Evolutionary conservation across 176 grass and related monocot genomes (phyloP).

Genomic region (Carex kokanica): DNA sequence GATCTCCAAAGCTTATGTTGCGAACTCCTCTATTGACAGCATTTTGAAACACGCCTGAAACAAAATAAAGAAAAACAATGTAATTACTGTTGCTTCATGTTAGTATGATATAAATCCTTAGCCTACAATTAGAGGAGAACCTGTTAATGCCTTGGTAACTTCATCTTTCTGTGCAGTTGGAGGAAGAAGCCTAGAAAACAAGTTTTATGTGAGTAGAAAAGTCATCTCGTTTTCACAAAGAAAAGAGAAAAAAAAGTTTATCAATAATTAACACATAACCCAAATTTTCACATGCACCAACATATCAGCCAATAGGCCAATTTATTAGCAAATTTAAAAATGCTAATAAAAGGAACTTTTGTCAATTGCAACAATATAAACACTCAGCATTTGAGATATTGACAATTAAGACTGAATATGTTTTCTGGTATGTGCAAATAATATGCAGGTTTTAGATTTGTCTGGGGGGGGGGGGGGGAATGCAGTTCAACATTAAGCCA

Average conservation of each 20-base stretch:
- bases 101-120: neutral
- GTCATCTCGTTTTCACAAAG: neutral
- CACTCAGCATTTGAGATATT: neutral
- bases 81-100: neutral
- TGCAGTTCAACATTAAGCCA: neutral
- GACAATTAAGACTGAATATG: neutral
- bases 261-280: neutral
- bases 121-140: constrained; percentile 34
- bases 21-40: constrained; percentile 91
- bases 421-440: neutral
- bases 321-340: neutral
- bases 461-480: neutral
- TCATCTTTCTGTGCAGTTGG: constrained; percentile 86
- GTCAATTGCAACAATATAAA: neutral
- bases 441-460: neutral
- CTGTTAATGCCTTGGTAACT: constrained; percentile 96
- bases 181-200: constrained; percentile 75
- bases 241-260: neutral
- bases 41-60: constrained; percentile 88
- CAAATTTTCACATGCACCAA: neutral
- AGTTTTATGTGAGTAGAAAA: neutral
- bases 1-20: constrained; percentile 96
- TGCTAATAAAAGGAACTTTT: neutral
- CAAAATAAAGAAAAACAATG: constrained; percentile 30
- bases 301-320: constrained; percentile 2